Conservation (phyloP, 1,139 yeast species). For the Yamadazyma diddensiae region DNA sequence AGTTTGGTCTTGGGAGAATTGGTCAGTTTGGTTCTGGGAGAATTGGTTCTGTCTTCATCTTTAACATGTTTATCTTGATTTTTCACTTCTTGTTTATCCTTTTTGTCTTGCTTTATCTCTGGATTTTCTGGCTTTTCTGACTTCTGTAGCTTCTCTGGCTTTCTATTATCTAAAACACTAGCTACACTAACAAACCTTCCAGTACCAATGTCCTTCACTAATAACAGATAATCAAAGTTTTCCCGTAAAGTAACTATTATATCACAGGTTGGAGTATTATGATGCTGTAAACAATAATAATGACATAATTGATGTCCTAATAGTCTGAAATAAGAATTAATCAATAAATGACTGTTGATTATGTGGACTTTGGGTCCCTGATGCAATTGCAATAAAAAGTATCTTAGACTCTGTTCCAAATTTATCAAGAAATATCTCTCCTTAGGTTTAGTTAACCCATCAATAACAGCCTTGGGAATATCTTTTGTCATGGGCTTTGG, state of each 20-base stretch:
- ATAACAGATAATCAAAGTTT: constrained; percentile 16
- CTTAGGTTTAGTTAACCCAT: constrained; percentile 5
- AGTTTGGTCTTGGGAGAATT: no score
- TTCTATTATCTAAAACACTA: no score
- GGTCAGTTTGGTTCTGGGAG: no score
- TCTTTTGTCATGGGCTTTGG: not conserved
- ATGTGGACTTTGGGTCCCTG: constrained; percentile 17
- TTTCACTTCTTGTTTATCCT: constrained; percentile 3
- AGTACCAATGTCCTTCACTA: constrained; percentile 1
- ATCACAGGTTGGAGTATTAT: constrained; percentile 25
- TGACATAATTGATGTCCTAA: constrained; percentile 69
- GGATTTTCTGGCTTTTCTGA: constrained; percentile 2
- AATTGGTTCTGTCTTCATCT: no score
- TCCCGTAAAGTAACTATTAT: constrained; percentile 24
- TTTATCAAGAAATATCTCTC: constrained; percentile 39
- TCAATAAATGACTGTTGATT: constrained; percentile 33
- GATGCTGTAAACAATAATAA: constrained; percentile 49
- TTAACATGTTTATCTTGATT: not conserved
- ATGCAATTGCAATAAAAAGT: not conserved
- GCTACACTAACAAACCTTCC: no score
- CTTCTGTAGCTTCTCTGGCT: no score
- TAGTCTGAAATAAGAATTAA: constrained; percentile 66
- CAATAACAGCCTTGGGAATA: constrained; percentile 37
- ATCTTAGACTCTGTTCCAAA: constrained; percentile 44
- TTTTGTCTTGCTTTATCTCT: constrained; percentile 2